Base-by-base conservation (phyloP, 208 protist species). In the Trypanosoma avium region DNA sequence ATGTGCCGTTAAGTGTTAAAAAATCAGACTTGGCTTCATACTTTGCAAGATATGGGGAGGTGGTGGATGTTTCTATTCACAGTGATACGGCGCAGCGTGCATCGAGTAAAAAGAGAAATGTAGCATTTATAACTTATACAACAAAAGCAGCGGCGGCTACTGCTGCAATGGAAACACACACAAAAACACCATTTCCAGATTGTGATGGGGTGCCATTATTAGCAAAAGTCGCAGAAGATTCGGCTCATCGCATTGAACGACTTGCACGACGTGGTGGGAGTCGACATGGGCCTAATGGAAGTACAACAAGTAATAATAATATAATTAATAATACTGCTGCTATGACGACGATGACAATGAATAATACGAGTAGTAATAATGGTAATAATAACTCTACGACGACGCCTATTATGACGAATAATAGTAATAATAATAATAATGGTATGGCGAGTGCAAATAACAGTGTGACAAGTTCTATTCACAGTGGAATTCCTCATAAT, bases 141-240 rank as follows among this genome's bases (percentile, higher is more conserved):
- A 86, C 76, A 7, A 86, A 84, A 59, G 80, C 86, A 62, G 74
- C 74, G 0, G 85, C 85, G 2, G 76, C 75, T 0, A 35, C 42
- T 30, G 85, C 85, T 3, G 85, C 82, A 15, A 71, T 69, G 61
- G 71, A 70, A 26, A 88, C 82, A 32, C 85, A 92, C 74, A 82
- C 72, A 10, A 84, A 65, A 48, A 72, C 54, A 9, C 82, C 85
- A 2, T 92, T 92, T 48, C 55, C 67, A 19, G 73, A 86, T 38
- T 92, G 85, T 62, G 64, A 83, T 27, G 82, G 77, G 15, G 68
- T 88, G 10, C 85, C 85, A 36, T 70, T 92, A 38, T 70, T 92
- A 38, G 81, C 85, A 9, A 92, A 92, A 67, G 81, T 92, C 10
- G 85, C 85, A 1, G 85, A 92, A 70, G 82, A 88, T 67, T 85